Conservation (phyloP, 371 early-diverging fungal species). For the Mucor sp. region DNA sequence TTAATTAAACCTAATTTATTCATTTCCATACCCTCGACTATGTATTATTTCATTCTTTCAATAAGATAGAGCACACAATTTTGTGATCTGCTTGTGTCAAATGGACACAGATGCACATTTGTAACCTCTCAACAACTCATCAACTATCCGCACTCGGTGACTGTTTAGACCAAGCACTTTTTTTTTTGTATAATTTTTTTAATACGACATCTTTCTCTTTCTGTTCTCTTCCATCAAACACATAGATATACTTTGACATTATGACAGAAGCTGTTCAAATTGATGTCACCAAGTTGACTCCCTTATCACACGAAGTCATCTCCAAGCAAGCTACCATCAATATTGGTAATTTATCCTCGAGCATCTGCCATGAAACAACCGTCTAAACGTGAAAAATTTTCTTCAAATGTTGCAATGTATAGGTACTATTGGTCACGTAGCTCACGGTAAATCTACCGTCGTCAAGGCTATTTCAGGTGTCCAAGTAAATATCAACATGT, state of each 20-base stretch:
- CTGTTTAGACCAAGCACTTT: constrained; percentile 3
- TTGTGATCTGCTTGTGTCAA: too few species aligned
- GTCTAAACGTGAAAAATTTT: constrained; percentile 11
- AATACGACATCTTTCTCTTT: not conserved
- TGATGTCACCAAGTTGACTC: constrained; percentile 63
- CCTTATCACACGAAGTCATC: constrained; percentile 93
- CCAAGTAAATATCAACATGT: constrained; percentile 58
- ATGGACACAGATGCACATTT: too few species aligned
- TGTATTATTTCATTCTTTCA: too few species aligned
- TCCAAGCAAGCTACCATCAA: constrained; percentile 98
- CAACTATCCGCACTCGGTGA: not conserved
- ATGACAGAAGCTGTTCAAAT: constrained; percentile 32
- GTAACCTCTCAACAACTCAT: not conserved
- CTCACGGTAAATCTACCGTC: constrained; percentile 99
- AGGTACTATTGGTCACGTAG: constrained; percentile 99
- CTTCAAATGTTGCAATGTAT: constrained; percentile 6
- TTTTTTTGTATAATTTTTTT: not conserved
- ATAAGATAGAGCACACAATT: too few species aligned
- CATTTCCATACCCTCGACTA: too few species aligned
- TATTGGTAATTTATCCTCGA: constrained; percentile 74
- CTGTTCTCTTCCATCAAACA: not conserved
- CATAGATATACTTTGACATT: not conserved
- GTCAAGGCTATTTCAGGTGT: constrained; percentile 99
- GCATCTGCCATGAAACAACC: not conserved
- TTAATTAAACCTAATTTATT: too few species aligned